phyloP scores from a whole-genome alignment of 202 grass and related monocot species.

The Panicum virgatum region DNA sequence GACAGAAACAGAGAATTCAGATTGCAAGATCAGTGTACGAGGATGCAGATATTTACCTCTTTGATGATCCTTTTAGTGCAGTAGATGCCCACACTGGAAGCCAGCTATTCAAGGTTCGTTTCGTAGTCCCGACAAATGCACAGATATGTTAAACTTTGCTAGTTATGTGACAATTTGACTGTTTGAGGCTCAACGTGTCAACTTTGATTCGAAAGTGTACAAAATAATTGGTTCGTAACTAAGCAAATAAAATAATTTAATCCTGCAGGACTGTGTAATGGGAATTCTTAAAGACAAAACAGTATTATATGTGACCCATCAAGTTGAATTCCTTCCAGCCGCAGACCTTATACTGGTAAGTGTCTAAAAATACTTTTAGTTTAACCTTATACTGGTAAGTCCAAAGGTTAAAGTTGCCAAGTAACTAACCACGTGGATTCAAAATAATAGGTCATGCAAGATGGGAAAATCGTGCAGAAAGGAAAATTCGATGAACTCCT shows the following conservation, averaged over 20 bases:
- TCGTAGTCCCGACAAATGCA: background rate
- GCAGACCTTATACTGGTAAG: slow-evolving; percentile 92
- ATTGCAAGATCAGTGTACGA: slow-evolving; percentile 88
- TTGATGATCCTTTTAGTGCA: slow-evolving; percentile 98
- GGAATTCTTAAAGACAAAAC: slow-evolving; percentile 89
- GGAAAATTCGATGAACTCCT: slow-evolving; percentile 88
- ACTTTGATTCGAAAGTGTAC: slow-evolving; percentile 2
- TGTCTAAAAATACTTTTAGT: slow-evolving; percentile 14
- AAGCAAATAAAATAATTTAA: slow-evolving; percentile 32
- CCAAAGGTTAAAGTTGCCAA: slow-evolving; percentile 21
- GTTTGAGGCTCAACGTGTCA: background rate
- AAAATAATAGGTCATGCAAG: slow-evolving; percentile 88
- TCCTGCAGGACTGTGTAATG: slow-evolving; percentile 87
- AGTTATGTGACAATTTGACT: background rate
- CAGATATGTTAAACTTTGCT: background rate
- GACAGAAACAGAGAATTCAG: slow-evolving; percentile 97
- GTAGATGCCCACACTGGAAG: slow-evolving; percentile 96
- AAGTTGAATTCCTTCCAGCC: slow-evolving; percentile 96
- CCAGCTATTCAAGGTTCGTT: slow-evolving; percentile 86
- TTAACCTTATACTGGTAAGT: slow-evolving; percentile 72
- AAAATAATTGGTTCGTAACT: slow-evolving; percentile 7
- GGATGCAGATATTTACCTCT: slow-evolving; percentile 88
- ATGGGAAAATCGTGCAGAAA: slow-evolving; percentile 82
- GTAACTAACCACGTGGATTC: slow-evolving; percentile 22
- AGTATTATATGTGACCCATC: slow-evolving; percentile 92